Evolutionary conservation across 1,284 basidiomycete genomes (phyloP).

Genomic region (Agaricales sp.): DNA sequence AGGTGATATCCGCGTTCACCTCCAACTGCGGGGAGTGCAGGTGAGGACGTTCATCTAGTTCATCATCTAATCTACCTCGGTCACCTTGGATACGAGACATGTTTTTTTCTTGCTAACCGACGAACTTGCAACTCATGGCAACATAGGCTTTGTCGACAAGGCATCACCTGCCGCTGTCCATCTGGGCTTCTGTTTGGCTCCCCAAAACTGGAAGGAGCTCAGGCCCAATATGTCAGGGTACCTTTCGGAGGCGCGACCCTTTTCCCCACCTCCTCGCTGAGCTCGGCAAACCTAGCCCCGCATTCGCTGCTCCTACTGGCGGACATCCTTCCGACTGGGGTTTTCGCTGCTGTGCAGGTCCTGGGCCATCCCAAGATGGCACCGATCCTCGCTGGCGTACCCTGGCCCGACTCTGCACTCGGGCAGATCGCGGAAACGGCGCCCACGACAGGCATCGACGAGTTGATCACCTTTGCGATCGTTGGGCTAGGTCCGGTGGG

Average conservation of each 20-base stretch:
- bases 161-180: slow-evolving; percentile 70
- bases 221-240: slow-evolving; percentile 81
- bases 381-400: slow-evolving; percentile 40
- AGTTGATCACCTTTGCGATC: slow-evolving; percentile 46
- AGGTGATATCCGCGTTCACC: slow-evolving; percentile 84
- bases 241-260: slow-evolving; percentile 75
- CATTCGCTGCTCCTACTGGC: slow-evolving; percentile 62
- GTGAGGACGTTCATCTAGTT: slow-evolving; percentile 31
- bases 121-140: slow-evolving; percentile 1
- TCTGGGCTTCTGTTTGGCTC: slow-evolving; percentile 65
- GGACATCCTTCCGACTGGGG: slow-evolving; percentile 72
- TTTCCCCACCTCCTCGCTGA: slow-evolving; percentile 28
- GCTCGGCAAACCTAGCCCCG: slow-evolving; percentile 30
- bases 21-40: slow-evolving; percentile 75
- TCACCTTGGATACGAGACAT: no score
- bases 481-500: slow-evolving; percentile 73
- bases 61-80: neutral
- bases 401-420: slow-evolving; percentile 40
- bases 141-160: slow-evolving; percentile 60
- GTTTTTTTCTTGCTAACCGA: no score
- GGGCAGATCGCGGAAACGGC: slow-evolving; percentile 20
- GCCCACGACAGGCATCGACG: slow-evolving; percentile 24
- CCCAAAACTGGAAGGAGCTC: slow-evolving; percentile 65
- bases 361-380: slow-evolving; percentile 60
- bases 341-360: slow-evolving; percentile 67